These are phyloP conservation scores for Jacaranda copaia DNA, from an alignment of 257 asterid species.

Conservation along the genomic window DNA sequence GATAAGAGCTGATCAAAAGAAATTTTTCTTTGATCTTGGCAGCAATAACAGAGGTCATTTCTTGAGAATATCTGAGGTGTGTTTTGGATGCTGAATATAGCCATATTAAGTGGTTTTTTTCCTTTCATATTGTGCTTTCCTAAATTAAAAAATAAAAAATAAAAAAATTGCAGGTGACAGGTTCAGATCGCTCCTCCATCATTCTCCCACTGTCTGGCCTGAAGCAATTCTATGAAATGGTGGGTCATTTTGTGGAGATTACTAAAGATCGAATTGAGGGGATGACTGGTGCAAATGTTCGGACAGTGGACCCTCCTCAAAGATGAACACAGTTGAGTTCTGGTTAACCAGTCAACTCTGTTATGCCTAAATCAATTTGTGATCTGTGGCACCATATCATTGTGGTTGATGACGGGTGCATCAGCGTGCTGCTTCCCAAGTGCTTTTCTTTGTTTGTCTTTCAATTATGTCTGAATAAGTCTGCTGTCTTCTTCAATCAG, in stretches of 20 bases:
- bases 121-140: not conserved
- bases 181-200: constrained; percentile 95
- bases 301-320: constrained; percentile 90
- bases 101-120: not conserved
- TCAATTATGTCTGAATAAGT: constrained; percentile 42
- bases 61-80: constrained; percentile 93
- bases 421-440: constrained; percentile 48
- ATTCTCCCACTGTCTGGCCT: constrained; percentile 94
- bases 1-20: constrained; percentile 95
- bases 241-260: constrained; percentile 94
- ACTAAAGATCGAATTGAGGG: constrained; percentile 90
- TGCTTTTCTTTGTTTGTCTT: constrained; percentile 44
- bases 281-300: constrained; percentile 77
- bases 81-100: constrained; percentile 21
- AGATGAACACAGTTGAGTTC: constrained; percentile 54
- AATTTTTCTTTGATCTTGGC: constrained; percentile 96
- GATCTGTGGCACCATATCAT: constrained; percentile 31
- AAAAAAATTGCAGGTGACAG: constrained; percentile 80
- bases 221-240: constrained; percentile 92
- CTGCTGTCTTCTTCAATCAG: constrained; percentile 40
- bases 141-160: not conserved
- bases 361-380: constrained; percentile 34
- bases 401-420: constrained; percentile 43
- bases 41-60: constrained; percentile 96
- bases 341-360: constrained; percentile 36